Evolutionary conservation across 305 asterid species (phyloP).

Genomic region (Fraxinus platypoda): DNA sequence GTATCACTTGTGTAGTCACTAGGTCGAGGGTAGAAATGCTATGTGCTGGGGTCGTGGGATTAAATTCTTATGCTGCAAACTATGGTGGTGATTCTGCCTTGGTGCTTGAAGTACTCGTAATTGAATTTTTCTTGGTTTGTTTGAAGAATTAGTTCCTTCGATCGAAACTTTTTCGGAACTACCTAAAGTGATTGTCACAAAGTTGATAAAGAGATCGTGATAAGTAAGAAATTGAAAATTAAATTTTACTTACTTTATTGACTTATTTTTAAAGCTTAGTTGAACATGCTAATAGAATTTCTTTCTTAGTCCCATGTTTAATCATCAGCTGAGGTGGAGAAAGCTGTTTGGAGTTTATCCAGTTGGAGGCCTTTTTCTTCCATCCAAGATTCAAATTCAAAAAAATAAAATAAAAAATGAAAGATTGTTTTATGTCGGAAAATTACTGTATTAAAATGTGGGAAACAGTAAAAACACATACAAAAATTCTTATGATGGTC

Average conservation of each 20-base stretch:
- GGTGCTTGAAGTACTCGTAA: not conserved
- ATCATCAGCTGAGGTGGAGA: not conserved
- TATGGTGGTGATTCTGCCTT: not conserved
- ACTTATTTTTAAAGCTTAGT: not conserved
- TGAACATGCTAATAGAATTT: not conserved
- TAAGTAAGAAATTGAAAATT: not conserved
- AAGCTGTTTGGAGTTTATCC: not conserved
- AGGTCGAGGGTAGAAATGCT: not conserved
- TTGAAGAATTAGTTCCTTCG: not conserved
- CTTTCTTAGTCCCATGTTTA: not conserved
- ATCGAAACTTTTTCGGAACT: not conserved
- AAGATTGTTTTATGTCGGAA: not conserved
- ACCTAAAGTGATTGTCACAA: not conserved
- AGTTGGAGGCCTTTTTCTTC: not conserved
- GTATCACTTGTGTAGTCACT: not conserved
- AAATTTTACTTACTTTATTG: too few relatives aligned
- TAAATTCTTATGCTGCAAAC: not conserved
- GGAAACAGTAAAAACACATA: not conserved
- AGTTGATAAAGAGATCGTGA: not conserved
- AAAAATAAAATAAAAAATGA: not conserved
- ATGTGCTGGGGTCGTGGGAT: not conserved
- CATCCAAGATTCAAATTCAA: not conserved
- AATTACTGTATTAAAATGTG: slow-evolving; percentile 8
- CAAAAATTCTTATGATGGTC: not conserved
- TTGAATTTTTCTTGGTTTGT: not conserved